Evolutionary conservation across 441 rosid species (phyloP), one percentile per base, ranked within the genome.

Genomic region (Lepidium campestre): DNA sequence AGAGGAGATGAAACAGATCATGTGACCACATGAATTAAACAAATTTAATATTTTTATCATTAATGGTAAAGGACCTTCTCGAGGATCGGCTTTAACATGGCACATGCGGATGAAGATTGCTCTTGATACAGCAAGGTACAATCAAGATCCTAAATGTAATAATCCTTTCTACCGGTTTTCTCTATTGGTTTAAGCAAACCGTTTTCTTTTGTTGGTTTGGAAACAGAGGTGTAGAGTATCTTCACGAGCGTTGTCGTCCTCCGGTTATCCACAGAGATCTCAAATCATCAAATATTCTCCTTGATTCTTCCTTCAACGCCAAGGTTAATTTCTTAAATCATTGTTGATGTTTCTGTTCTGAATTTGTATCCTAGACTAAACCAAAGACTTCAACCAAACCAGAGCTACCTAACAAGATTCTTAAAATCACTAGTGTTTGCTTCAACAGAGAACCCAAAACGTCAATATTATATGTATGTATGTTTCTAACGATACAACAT

Each of bases 231-330:
- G 75, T 93, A 50, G 98, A 93, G 73, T 81, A 90, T 82, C 84
- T 93, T 32, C 98, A 93, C 48, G 96, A 88, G 62, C 91, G 78
- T 73, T 88, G 97, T 86, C 85, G 81, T 59, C 98, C 98, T 61
- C 77, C 81, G 62, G 87, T 93, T 79, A 90, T 92, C 65, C 98
- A 92, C 74, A 88, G 98, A 85, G 98, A 93, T 84, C 79, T 93
- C 63, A 93, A 93, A 82, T 86, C 98, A 0, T 89, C 98, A 61
- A 93, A 93, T 78, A 85, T 93, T 53, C 98, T 93, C 73, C 68
- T 93, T 68, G 98, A 88, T 72, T 81, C 89, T 70, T 82, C 82
- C 74, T 93, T 85, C 84, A 83, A 88, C 63, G 97, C 98, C 50
- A 93, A 93, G 98, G 98, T 90, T 77, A 48, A 52, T 20, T 10